Conservation (phyloP, 2,329 filamentous ascomycete species). For the Sporothrix euskadiensis region DNA sequence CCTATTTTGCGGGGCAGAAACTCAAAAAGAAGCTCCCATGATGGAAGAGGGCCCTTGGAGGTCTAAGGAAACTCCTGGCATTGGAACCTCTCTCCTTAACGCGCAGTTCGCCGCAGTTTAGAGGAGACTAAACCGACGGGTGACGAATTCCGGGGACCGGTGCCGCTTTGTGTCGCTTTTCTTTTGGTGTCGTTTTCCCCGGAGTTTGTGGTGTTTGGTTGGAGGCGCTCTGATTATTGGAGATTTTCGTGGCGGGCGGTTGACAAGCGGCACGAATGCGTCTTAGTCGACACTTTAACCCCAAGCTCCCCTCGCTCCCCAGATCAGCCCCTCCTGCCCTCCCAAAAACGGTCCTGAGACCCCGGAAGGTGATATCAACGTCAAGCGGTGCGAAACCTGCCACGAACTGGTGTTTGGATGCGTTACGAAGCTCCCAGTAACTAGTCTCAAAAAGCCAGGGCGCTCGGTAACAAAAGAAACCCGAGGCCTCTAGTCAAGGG, state of each 20-base stretch:
- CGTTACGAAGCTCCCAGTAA: too few relatives aligned
- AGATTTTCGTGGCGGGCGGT: background rate
- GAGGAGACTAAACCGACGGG: background rate
- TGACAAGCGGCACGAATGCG: background rate
- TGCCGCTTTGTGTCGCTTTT: background rate
- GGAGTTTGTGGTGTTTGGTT: background rate
- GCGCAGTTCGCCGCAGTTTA: background rate
- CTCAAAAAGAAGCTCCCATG: background rate
- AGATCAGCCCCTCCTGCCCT: background rate
- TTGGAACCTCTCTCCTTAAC: background rate
- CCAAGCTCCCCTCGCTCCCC: slow-evolving; percentile 1
- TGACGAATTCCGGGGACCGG: slow-evolving; percentile 21
- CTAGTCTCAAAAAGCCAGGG: too few relatives aligned
- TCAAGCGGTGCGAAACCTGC: too few relatives aligned
- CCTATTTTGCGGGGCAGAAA: slow-evolving; percentile 3
- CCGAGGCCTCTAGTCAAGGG: too few relatives aligned
- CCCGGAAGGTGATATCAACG: background rate
- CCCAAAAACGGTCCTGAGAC: slow-evolving; percentile 4
- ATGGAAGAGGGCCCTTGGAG: background rate
- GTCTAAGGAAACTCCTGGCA: background rate
- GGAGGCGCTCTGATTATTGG: background rate
- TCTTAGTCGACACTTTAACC: background rate
- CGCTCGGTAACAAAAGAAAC: too few relatives aligned
- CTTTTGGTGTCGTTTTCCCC: background rate
- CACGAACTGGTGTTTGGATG: too few relatives aligned